Conservation (phyloP, 208 protist species). For the Leishmania tropica region DNA sequence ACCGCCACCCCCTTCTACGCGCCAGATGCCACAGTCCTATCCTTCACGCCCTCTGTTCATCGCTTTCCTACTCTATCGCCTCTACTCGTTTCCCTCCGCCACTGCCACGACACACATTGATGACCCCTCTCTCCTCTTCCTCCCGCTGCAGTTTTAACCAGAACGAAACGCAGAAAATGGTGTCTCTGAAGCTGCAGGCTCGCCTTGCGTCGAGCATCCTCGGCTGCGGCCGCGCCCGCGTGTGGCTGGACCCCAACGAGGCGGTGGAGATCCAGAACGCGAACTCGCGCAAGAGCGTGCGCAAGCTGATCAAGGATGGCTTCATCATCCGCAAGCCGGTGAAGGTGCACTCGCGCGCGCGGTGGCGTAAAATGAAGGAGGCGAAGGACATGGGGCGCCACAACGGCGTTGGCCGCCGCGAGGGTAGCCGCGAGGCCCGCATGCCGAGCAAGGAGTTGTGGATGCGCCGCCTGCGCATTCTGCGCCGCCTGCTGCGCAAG, state of each 20-base stretch:
- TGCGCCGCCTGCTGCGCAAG: constrained; percentile 97
- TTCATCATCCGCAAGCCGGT: constrained; percentile 97
- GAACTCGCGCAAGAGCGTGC: constrained; percentile 96
- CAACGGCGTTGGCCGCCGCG: constrained; percentile 94
- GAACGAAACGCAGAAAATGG: constrained; percentile 39
- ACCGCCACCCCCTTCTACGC: neutral
- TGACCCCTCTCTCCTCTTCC: neutral
- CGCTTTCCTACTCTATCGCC: neutral
- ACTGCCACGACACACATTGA: neutral
- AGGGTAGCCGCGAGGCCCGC: constrained; percentile 97
- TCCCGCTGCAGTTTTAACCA: no score
- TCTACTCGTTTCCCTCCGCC: neutral
- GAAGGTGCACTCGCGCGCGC: constrained; percentile 96
- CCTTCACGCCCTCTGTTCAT: neutral
- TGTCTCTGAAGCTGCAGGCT: constrained; percentile 96
- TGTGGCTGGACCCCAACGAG: constrained; percentile 99
- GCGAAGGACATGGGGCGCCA: constrained; percentile 96
- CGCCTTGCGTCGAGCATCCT: constrained; percentile 98
- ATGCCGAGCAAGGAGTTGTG: constrained; percentile 97
- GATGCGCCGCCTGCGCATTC: constrained; percentile 98
- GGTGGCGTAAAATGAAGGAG: constrained; percentile 85
- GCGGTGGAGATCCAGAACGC: constrained; percentile 96
- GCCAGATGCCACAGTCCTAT: neutral
- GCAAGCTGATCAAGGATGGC: constrained; percentile 98
- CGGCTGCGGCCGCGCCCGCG: constrained; percentile 96